Percentiles rank a stretch among this genome's conserved stretches.
These are phyloP conservation scores for Lentinula sp. DNA, from an alignment of 768 basidiomycete genomes.

Conservation along the genomic window DNA sequence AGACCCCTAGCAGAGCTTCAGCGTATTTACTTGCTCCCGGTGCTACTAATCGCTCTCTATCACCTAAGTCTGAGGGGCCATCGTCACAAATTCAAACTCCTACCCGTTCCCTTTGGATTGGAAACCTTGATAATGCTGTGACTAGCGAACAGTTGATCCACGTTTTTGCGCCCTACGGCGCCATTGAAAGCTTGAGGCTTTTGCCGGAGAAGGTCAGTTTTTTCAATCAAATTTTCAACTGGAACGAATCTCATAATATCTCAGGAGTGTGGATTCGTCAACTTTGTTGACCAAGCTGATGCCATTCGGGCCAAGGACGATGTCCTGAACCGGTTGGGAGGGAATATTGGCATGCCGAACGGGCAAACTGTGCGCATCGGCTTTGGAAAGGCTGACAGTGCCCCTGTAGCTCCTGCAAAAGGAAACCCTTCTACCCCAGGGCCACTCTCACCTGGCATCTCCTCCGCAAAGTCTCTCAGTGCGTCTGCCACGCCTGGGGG, in stretches of 20 bases:
- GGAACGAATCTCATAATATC: slow-evolving; percentile 2
- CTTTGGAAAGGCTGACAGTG: slow-evolving; percentile 96
- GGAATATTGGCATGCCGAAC: slow-evolving; percentile 90
- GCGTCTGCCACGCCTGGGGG: slow-evolving; percentile 52
- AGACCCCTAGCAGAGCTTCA: slow-evolving; percentile 44
- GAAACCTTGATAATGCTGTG: slow-evolving; percentile 92
- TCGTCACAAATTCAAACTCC: slow-evolving; percentile 84
- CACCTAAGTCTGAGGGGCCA: slow-evolving; percentile 72
- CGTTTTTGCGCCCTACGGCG: slow-evolving; percentile 94
- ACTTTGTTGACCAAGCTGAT: slow-evolving; percentile 92
- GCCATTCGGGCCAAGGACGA: slow-evolving; percentile 98
- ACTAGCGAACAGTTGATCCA: slow-evolving; percentile 93
- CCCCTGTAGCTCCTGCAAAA: slow-evolving; percentile 85
- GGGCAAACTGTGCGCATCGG: slow-evolving; percentile 96
- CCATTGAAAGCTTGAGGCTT: slow-evolving; percentile 91
- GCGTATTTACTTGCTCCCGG: slow-evolving; percentile 67
- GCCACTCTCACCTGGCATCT: slow-evolving; percentile 54
- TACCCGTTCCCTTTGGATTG: slow-evolving; percentile 96
- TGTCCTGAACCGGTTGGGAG: slow-evolving; percentile 90
- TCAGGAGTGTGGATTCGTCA: slow-evolving; percentile 98
- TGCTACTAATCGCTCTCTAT: slow-evolving; percentile 68
- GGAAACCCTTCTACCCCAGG: slow-evolving; percentile 61
- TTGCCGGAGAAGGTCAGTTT: slow-evolving; percentile 88
- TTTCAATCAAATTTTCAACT: not conserved
- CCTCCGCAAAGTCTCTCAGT: slow-evolving; percentile 38